Conservation (phyloP, 352 stramenopile genomes). For the Pythium phragmiticola region DNA sequence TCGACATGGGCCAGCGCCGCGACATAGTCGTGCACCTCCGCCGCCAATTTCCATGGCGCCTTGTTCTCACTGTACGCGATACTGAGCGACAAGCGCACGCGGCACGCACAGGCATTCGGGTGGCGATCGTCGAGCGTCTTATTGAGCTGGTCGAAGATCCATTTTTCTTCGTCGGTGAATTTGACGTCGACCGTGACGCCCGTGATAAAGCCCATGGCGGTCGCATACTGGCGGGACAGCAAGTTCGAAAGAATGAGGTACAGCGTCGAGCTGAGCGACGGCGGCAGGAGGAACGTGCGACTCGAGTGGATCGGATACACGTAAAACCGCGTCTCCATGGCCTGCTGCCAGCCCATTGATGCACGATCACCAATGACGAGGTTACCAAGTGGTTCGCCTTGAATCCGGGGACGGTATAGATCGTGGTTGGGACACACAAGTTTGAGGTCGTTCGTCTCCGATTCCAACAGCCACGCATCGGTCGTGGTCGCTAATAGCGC, state of each 20-base stretch:
- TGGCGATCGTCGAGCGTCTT: slow-evolving; percentile 95
- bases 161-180: slow-evolving; percentile 95
- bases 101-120: slow-evolving; percentile 94
- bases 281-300: slow-evolving; percentile 92
- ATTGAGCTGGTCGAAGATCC: slow-evolving; percentile 96
- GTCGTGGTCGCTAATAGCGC: slow-evolving; percentile 46
- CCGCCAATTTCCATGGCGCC: slow-evolving; percentile 83
- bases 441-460: slow-evolving; percentile 74
- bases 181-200: slow-evolving; percentile 96
- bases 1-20: slow-evolving; percentile 90
- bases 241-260: slow-evolving; percentile 98
- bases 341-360: slow-evolving; percentile 81
- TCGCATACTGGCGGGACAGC: slow-evolving; percentile 93
- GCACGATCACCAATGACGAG: slow-evolving; percentile 75
- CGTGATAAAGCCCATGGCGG: slow-evolving; percentile 95
- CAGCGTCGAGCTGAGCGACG: slow-evolving; percentile 95
- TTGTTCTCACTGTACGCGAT: slow-evolving; percentile 92
- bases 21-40: slow-evolving; percentile 88
- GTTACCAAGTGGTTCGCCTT: slow-evolving; percentile 78
- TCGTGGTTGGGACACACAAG: slow-evolving; percentile 83
- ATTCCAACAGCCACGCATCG: slow-evolving; percentile 75
- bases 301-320: slow-evolving; percentile 98
- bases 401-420: slow-evolving; percentile 72
- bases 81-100: slow-evolving; percentile 86
- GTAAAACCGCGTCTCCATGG: slow-evolving; percentile 94